A percentile compares a stretch with the other conserved stretches of the same genome.
Evolutionary conservation across 352 stramenopile species (phyloP).

Genomic region (Phytophthora vignae): DNA sequence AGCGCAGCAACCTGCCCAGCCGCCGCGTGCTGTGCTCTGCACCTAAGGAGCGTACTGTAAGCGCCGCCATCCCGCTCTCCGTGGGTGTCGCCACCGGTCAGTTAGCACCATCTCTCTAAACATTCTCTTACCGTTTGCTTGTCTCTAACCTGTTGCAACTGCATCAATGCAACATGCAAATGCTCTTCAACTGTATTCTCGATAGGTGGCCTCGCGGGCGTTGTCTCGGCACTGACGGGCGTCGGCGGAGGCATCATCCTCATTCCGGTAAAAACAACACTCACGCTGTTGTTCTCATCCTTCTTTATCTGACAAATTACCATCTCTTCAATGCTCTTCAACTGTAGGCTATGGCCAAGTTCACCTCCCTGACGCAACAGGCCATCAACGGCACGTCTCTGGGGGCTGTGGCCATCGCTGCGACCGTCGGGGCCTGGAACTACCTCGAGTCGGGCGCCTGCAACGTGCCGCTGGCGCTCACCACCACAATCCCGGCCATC

Average conservation of each 20-base stretch:
- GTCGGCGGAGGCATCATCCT: constrained; percentile 86
- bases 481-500: constrained; percentile 79
- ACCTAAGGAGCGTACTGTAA: constrained; percentile 45
- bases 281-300: too few species aligned
- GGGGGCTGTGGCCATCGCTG: constrained; percentile 75
- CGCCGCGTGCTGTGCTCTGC: constrained; percentile 61
- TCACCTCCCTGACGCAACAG: constrained; percentile 81
- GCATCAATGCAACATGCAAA: constrained; percentile 8
- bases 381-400: constrained; percentile 87
- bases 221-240: constrained; percentile 82
- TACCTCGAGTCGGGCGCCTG: constrained; percentile 72
- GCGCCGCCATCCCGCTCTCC: constrained; percentile 51
- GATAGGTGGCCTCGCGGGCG: constrained; percentile 62
- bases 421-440: constrained; percentile 77
- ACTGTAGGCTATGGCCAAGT: constrained; percentile 77
- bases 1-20: constrained; percentile 17
- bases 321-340: constrained; percentile 10
- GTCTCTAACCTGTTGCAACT: background rate
- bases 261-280: constrained; percentile 59
- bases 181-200: constrained; percentile 18
- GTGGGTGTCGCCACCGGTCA: constrained; percentile 54
- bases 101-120: background rate
- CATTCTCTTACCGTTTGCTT: background rate
- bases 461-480: constrained; percentile 78
- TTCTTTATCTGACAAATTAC: background rate